Conservation (phyloP, 805 yeast species). For the Kodamaea lidongshanica region DNA sequence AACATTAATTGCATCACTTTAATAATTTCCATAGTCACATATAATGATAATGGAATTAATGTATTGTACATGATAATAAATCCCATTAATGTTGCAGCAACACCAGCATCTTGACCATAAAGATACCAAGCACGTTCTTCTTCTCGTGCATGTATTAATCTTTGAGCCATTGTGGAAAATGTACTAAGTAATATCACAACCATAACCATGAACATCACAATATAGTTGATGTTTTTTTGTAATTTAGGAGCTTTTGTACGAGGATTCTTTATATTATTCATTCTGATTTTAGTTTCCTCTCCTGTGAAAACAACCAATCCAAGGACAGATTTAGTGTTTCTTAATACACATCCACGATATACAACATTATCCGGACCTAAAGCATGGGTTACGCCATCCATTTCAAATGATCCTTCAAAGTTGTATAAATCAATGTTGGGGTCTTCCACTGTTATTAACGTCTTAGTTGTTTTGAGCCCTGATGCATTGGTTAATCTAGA, state of each 20-base stretch:
- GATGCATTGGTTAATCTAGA: slow-evolving; percentile 44
- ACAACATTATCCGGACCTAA: slow-evolving; percentile 76
- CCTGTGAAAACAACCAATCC: slow-evolving; percentile 92
- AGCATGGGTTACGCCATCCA: slow-evolving; percentile 42
- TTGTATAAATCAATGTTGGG: slow-evolving; percentile 89
- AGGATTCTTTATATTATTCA: slow-evolving; percentile 89
- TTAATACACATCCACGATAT: slow-evolving; percentile 82
- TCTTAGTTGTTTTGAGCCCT: slow-evolving; percentile 45
- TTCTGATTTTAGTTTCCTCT: slow-evolving; percentile 90
- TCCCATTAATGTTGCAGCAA: slow-evolving; percentile 88
- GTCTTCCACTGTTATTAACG: slow-evolving; percentile 69
- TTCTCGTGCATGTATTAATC: slow-evolving; percentile 40
- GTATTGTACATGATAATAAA: slow-evolving; percentile 97
- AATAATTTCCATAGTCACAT: slow-evolving; percentile 94
- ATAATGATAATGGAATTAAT: slow-evolving; percentile 86
- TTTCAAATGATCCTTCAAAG: slow-evolving; percentile 69
- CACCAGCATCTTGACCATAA: slow-evolving; percentile 65
- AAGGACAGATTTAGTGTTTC: slow-evolving; percentile 70
- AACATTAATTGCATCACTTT: slow-evolving; percentile 79
- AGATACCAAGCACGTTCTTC: slow-evolving; percentile 64
- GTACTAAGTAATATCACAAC: slow-evolving; percentile 71
- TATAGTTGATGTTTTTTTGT: slow-evolving; percentile 73
- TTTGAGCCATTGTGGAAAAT: slow-evolving; percentile 77
- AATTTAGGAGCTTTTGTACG: slow-evolving; percentile 90
- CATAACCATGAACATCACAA: slow-evolving; percentile 81